A percentile compares a stretch with the other conserved stretches of the same genome.
phyloP scores from a whole-genome alignment of 1,284 basidiomycete genomes.

The Mycena sp. region DNA sequence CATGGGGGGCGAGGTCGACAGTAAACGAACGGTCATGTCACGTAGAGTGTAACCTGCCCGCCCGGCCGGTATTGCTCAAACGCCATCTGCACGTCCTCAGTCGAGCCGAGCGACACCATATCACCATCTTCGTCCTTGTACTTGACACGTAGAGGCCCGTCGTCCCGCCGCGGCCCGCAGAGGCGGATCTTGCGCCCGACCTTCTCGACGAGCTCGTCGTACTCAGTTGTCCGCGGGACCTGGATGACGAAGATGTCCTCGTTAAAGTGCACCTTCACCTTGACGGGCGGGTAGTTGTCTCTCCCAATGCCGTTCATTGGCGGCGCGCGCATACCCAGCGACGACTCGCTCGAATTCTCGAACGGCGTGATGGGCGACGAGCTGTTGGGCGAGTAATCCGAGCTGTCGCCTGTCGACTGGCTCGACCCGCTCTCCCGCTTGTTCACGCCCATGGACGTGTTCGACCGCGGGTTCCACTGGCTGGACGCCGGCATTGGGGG shows the following conservation, averaged over 20 bases:
- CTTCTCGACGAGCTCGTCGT: conserved; percentile 86
- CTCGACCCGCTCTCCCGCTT: conserved; percentile 85
- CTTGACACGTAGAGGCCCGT: conserved; percentile 84
- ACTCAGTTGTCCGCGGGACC: conserved; percentile 82
- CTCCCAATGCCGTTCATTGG: conserved; percentile 36
- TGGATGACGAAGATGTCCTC: conserved; percentile 95
- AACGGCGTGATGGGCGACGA: conserved; percentile 86
- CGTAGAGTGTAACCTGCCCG: conserved; percentile 80
- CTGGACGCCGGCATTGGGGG: conserved; percentile 68
- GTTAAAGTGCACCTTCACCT: conserved; percentile 90
- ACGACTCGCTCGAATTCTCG: conserved; percentile 82
- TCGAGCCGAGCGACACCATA: conserved; percentile 85
- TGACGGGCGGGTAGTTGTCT: conserved; percentile 61
- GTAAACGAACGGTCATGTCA: conserved; percentile 59
- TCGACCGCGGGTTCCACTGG: conserved; percentile 63
- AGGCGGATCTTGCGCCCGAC: conserved; percentile 93
- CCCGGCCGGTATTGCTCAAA: conserved; percentile 83
- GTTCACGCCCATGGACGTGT: conserved; percentile 63
- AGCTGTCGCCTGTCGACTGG: conserved; percentile 79
- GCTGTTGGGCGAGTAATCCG: conserved; percentile 84
- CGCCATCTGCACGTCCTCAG: conserved; percentile 91
- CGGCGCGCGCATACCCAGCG: conserved; percentile 61
- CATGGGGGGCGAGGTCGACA: conserved; percentile 28
- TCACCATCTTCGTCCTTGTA: conserved; percentile 95
- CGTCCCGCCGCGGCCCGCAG: conserved; percentile 82